phyloP scores from a whole-genome alignment of 805 yeast species.

The Teunomyces aglyptinius region DNA sequence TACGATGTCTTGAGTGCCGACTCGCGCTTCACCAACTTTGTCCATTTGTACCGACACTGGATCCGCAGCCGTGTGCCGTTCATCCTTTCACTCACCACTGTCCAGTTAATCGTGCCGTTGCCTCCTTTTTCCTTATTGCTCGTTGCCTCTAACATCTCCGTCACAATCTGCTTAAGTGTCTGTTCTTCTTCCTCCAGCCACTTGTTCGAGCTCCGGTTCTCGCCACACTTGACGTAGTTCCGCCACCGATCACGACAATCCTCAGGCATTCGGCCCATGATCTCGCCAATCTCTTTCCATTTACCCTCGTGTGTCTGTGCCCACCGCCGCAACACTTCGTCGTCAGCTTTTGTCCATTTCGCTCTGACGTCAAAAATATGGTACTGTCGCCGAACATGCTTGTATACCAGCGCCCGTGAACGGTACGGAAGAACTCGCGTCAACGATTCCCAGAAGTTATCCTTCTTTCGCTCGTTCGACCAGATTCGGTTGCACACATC shows the following conservation, averaged over 20 bases:
- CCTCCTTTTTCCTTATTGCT: conserved; percentile 25
- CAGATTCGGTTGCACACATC: conserved; percentile 83
- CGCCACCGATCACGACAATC: conserved; percentile 97
- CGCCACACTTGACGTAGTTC: conserved; percentile 91
- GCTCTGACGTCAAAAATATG: conserved; percentile 87
- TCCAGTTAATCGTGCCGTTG: conserved; percentile 74
- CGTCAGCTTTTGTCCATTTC: conserved; percentile 86
- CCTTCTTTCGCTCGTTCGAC: conserved; percentile 81
- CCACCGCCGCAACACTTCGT: conserved; percentile 58
- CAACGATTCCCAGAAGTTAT: conserved; percentile 84
- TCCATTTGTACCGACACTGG: conserved; percentile 96
- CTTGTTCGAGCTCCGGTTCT: conserved; percentile 67
- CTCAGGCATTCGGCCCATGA: conserved; percentile 92
- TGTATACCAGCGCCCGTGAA: conserved; percentile 85
- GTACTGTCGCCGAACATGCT: conserved; percentile 87
- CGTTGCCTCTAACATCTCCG: conserved; percentile 36
- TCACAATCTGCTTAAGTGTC: conserved; percentile 53
- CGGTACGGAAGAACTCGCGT: conserved; percentile 80
- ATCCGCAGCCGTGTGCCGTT: conserved; percentile 85
- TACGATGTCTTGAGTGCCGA: conserved; percentile 27
- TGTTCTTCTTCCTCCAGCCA: conserved; percentile 79
- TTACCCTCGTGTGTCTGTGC: conserved; percentile 72
- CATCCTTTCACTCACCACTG: conserved; percentile 85
- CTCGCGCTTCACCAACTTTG: conserved; percentile 67
- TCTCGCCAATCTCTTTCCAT: conserved; percentile 83